Percentiles rank a stretch among this genome's conserved stretches.
Conservation (phyloP, 163 green algal genomes). For the Coccomyxa subellipsoidea region DNA sequence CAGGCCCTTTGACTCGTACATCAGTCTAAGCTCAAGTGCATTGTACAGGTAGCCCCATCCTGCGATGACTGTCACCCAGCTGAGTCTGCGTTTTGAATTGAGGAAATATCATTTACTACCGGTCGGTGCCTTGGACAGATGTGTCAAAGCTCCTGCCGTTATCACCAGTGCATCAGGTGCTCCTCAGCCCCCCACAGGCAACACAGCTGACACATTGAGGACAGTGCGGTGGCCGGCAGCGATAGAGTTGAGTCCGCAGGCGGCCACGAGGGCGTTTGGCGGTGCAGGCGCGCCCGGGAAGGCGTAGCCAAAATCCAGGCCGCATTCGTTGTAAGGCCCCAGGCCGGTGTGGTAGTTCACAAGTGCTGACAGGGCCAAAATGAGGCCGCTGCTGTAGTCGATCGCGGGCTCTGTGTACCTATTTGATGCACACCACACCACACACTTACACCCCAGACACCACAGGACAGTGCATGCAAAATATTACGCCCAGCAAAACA, state of each 20-base stretch:
- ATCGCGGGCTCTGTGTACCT: slow-evolving; percentile 2
- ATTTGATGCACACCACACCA: too few relatives aligned
- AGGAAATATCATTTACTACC: too few relatives aligned
- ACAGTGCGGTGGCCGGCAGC: neutral
- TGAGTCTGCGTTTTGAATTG: too few relatives aligned
- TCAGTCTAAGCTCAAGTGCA: too few relatives aligned
- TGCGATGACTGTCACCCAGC: too few relatives aligned
- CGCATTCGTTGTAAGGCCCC: neutral
- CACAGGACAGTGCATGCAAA: neutral
- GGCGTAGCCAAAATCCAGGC: neutral
- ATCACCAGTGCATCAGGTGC: too few relatives aligned
- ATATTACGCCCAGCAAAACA: neutral
- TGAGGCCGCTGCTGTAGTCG: neutral
- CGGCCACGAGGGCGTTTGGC: neutral
- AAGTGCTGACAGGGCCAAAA: neutral
- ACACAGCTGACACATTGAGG: neutral
- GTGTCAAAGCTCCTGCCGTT: too few relatives aligned
- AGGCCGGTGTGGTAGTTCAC: neutral
- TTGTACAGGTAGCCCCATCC: too few relatives aligned
- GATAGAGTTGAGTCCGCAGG: neutral
- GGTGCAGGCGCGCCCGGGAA: neutral
- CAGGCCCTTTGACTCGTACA: too few relatives aligned
- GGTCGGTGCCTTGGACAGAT: too few relatives aligned
- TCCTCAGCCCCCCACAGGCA: too few relatives aligned
- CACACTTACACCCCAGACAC: neutral